Percentiles rank a stretch among this genome's conserved stretches.
These are phyloP conservation scores for Pelargonium nanum DNA, from an alignment of 345 rosid species.

Conservation along the genomic window DNA sequence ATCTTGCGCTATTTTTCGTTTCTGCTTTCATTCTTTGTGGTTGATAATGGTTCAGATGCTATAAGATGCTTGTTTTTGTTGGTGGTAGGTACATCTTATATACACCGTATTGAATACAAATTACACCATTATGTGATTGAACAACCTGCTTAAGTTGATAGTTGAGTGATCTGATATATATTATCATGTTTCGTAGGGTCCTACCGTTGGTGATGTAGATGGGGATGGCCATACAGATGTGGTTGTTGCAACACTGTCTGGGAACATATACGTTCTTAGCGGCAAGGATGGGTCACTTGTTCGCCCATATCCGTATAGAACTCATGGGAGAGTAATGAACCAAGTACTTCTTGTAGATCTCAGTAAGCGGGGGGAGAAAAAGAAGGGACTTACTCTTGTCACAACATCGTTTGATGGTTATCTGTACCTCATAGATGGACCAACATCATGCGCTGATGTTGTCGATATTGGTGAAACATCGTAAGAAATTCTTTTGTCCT, in stretches of 20 bases:
- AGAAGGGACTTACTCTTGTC: slow-evolving; percentile 81
- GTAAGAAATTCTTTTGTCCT: slow-evolving; percentile 40
- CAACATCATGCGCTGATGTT: slow-evolving; percentile 91
- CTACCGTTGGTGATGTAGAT: slow-evolving; percentile 85
- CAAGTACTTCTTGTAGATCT: slow-evolving; percentile 93
- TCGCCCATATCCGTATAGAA: slow-evolving; percentile 92
- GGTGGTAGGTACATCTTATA: background rate
- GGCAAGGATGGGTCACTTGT: slow-evolving; percentile 88
- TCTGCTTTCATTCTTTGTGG: background rate
- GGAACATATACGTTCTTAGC: slow-evolving; percentile 81
- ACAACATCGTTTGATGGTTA: slow-evolving; percentile 97
- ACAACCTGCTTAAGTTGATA: too few species aligned
- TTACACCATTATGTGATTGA: background rate
- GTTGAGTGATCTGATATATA: slow-evolving; percentile 13
- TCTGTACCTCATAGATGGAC: slow-evolving; percentile 93
- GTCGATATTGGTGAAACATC: slow-evolving; percentile 98
- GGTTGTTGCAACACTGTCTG: slow-evolving; percentile 86
- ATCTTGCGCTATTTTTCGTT: too few species aligned
- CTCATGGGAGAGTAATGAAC: slow-evolving; percentile 98
- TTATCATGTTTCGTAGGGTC: slow-evolving; percentile 50
- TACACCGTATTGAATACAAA: background rate
- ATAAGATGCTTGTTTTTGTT: background rate
- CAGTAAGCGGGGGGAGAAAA: slow-evolving; percentile 63
- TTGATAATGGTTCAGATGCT: background rate
- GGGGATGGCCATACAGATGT: slow-evolving; percentile 95